Evolutionary conservation across 371 early-diverging fungal species (phyloP).

Genomic region (Mortierella sp.): DNA sequence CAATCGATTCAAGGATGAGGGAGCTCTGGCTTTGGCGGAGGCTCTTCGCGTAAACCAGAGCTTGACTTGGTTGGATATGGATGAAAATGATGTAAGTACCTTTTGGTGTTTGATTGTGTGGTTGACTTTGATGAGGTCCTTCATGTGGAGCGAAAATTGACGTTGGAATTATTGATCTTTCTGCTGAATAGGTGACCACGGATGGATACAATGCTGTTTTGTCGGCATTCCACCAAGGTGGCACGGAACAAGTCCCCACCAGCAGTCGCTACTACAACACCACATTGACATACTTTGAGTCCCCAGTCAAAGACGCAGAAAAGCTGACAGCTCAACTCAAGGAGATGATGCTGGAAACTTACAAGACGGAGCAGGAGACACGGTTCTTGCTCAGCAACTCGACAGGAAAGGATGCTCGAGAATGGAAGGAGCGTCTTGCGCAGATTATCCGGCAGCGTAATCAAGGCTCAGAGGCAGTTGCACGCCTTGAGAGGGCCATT

Average conservation of each 20-base stretch:
- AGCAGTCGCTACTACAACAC: constrained; percentile 46
- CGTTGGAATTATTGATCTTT: not conserved
- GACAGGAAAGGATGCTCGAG: constrained; percentile 42
- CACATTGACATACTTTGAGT: constrained; percentile 34
- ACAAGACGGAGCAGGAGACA: constrained; percentile 49
- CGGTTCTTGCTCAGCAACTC: constrained; percentile 37
- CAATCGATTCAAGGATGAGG: constrained; percentile 50
- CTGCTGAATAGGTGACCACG: constrained; percentile 23
- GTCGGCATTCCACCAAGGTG: constrained; percentile 51
- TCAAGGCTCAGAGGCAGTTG: constrained; percentile 30
- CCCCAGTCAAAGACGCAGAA: constrained; percentile 27
- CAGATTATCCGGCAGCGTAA: constrained; percentile 44
- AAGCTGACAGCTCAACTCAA: constrained; percentile 18
- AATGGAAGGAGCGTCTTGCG: constrained; percentile 48
- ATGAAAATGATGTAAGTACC: constrained; percentile 49
- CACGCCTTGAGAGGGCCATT: constrained; percentile 24
- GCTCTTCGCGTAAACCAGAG: constrained; percentile 48
- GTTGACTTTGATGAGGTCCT: not conserved
- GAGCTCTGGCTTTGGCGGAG: constrained; percentile 46
- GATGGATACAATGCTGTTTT: constrained; percentile 49
- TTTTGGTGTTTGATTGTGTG: too few relatives aligned
- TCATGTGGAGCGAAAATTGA: not conserved
- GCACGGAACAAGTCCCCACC: constrained; percentile 51
- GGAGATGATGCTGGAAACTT: constrained; percentile 48
- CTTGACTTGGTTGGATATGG: constrained; percentile 48